These are phyloP conservation scores for Brettanomyces custersianus DNA, from an alignment of 805 yeast genomes.

Conservation along the genomic window DNA sequence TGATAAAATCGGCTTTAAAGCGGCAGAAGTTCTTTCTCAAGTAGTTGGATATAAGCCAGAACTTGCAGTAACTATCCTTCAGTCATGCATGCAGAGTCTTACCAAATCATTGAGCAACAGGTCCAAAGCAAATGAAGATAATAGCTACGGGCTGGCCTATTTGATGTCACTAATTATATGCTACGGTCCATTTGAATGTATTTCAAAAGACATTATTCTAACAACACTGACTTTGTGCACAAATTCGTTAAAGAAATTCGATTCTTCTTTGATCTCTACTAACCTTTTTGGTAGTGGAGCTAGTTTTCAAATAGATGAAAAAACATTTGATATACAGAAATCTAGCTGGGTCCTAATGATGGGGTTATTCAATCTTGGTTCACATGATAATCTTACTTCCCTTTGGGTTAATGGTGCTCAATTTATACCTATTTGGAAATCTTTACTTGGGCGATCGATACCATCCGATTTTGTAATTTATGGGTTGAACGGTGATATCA, in stretches of 20 bases:
- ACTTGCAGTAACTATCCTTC: slow-evolving; percentile 20
- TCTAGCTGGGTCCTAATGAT: slow-evolving; percentile 54
- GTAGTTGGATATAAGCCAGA: slow-evolving; percentile 28
- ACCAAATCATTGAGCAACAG: slow-evolving; percentile 25
- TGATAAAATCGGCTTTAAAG: slow-evolving; percentile 31
- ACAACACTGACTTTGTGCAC: slow-evolving; percentile 21
- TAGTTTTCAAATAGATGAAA: slow-evolving; percentile 20
- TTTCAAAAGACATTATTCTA: slow-evolving; percentile 24
- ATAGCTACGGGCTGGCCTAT: slow-evolving; percentile 24
- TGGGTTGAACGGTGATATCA: slow-evolving; percentile 23
- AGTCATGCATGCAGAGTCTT: slow-evolving; percentile 27
- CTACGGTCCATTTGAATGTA: slow-evolving; percentile 20
- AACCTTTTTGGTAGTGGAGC: slow-evolving; percentile 23
- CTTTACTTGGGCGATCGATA: slow-evolving; percentile 41
- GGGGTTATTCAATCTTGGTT: slow-evolving; percentile 51
- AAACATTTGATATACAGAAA: slow-evolving; percentile 28
- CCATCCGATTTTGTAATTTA: slow-evolving; percentile 29
- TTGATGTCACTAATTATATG: slow-evolving; percentile 25
- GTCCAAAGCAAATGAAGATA: slow-evolving; percentile 17
- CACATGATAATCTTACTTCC: slow-evolving; percentile 35
- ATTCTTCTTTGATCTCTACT: slow-evolving; percentile 26
- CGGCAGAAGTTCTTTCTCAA: slow-evolving; percentile 27
- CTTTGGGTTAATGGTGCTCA: slow-evolving; percentile 50
- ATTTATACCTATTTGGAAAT: slow-evolving; percentile 56
- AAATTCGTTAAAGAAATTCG: slow-evolving; percentile 24